Evolutionary conservation across 192 early-diverging fungal species (phyloP), one percentile per base, ranked within the genome.

Genomic region (Mortierella alpina): DNA sequence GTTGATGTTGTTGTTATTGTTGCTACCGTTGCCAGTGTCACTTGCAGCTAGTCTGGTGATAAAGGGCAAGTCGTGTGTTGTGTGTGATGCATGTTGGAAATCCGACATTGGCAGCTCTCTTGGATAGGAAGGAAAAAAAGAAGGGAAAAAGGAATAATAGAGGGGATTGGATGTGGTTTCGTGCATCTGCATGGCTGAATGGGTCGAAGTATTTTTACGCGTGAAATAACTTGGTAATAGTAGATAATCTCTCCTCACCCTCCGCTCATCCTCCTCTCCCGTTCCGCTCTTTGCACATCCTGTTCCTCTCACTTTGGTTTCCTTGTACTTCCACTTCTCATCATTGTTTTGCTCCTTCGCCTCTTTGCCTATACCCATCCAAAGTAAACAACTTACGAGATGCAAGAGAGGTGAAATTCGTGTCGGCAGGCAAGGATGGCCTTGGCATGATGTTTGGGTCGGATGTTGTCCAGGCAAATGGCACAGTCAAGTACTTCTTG

Each of bases 321-420:
- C 31, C 31, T 65, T 65, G 31, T 52, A 39, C 6, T 15, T 47
- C 31, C 58, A 42, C 39, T 59, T 31, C 23, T 59, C 58, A 15
- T 59, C 58, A 15, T 40, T 58, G 57, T 40, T 58, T 9, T 47
- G 42, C 11, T 11, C 31, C 31, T 31, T 31, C 31, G 31, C 31
- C 31, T 31, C 31, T 31, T 31, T 31, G 41, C 15, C 41, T 56
- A 44, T 20, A 20, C 6, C 7, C 54, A 48, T 12, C 20, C 20
- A 14, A 47, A 45, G 18, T 20, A 31, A 22, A 49, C 20, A 5
- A 80, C 77, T 68, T 72, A 80, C 77, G 77, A 80, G 60, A 80
- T 80, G 58, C 77, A 80, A 20, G 77, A 80, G 44, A 80, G 70
- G 68, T 80, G 77, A 59, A 80, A 80, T 45, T 80, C 70, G 52